Evolutionary conservation across 1,139 yeast species (phyloP).

Genomic region (Diutina scorzettiae): DNA sequence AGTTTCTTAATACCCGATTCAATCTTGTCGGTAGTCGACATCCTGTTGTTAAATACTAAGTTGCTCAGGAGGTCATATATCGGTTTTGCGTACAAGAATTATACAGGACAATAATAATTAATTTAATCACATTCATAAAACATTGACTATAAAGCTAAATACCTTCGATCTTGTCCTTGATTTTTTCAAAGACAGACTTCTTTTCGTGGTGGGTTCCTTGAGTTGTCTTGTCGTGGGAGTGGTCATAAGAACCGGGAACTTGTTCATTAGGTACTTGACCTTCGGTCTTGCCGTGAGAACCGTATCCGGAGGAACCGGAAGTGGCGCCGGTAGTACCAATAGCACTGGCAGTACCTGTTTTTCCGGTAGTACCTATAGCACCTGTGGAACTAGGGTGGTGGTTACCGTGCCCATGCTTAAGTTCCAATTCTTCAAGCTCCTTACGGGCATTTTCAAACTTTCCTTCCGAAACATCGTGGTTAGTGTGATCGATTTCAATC

Average conservation of each 20-base stretch:
- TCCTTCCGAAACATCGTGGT: background rate
- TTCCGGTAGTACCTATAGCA: background rate
- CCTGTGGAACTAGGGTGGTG: background rate
- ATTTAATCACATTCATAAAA: background rate
- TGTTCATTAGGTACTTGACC: background rate
- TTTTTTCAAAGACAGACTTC: background rate
- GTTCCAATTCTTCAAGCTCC: background rate
- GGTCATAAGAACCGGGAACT: background rate
- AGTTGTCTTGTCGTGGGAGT: background rate
- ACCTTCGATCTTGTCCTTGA: constrained; percentile 5
- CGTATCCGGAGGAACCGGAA: background rate
- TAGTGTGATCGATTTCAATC: background rate
- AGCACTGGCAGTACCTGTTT: background rate
- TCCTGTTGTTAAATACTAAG: too few relatives aligned
- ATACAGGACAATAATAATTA: too few relatives aligned
- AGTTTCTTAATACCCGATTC: background rate
- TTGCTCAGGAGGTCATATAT: too few relatives aligned
- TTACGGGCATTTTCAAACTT: background rate
- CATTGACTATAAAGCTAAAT: background rate
- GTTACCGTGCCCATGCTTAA: background rate
- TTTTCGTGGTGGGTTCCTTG: background rate
- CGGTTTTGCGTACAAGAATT: too few relatives aligned
- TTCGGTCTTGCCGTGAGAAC: background rate
- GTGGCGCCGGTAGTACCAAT: background rate
- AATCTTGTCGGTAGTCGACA: background rate